phyloP scores from a whole-genome alignment of 192 early-diverging fungal species.

The Linnemannia hyalina region DNA sequence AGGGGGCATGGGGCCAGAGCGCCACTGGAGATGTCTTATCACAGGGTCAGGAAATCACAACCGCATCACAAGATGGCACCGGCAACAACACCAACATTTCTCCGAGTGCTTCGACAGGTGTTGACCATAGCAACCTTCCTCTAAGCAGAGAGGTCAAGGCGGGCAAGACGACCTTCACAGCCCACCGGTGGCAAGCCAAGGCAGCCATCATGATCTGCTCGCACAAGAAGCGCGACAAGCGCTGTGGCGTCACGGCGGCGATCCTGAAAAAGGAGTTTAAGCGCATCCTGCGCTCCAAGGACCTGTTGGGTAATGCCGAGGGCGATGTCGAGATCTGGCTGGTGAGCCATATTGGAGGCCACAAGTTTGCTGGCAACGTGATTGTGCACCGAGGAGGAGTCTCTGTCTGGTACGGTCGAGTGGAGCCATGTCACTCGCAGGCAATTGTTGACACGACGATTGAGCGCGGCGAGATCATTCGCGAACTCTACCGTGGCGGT shows the following conservation, averaged over 20 bases:
- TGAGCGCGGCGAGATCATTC: conserved; percentile 63
- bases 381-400: conserved; percentile 64
- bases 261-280: conserved; percentile 64
- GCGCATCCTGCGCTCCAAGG: conserved; percentile 57
- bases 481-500: conserved; percentile 67
- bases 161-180: conserved; percentile 33
- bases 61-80: not conserved
- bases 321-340: conserved; percentile 60
- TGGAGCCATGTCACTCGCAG: conserved; percentile 63
- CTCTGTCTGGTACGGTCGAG: conserved; percentile 74
- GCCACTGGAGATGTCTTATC: not conserved
- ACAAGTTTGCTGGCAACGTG: conserved; percentile 73
- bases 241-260: conserved; percentile 68
- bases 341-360: conserved; percentile 72
- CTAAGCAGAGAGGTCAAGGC: conserved; percentile 1
- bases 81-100: not conserved
- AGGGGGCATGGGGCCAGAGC: not conserved
- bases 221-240: conserved; percentile 67
- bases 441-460: conserved; percentile 66
- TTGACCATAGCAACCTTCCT: not conserved
- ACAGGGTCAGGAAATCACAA: not conserved
- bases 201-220: conserved; percentile 70
- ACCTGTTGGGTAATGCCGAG: conserved; percentile 49
- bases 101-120: not conserved
- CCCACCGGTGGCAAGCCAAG: conserved; percentile 48